Evolutionary conservation across 1,139 yeast species (phyloP), one percentile per base, ranked within the genome.

Genomic region (Pichia sp.): DNA sequence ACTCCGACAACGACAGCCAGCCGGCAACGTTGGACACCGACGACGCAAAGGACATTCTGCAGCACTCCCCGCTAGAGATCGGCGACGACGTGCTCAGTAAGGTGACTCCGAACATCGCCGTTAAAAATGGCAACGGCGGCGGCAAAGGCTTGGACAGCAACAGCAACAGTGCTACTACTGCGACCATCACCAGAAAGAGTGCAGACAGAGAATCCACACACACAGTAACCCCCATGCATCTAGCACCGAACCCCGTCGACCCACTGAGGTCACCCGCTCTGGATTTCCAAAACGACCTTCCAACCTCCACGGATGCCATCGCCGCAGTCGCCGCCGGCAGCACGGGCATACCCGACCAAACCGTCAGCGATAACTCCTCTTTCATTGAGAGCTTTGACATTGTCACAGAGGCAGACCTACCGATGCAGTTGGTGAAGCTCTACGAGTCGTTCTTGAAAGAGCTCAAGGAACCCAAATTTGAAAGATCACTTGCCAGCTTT

Each of bases 381-480:
- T 54, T 40, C 29, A 54, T 56, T 34, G 61, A 58, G 34, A 48
- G 54, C 16, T 62, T 57, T 40, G 60, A 60, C 30, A 46, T 50
- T 4, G 59, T 62, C 8, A 49, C 57, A 7, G 58, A 60, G 49
- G 60, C 62, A 8, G 65, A 63, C 30, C 58, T 77, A 16, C 81
- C 82, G 0, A 53, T 60, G 0, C 76, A 68, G 11, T 58, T 75
- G 16, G 54, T 66, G 4, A 64, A 61, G 36, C 57, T 63, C 44
- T 66, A 79, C 32, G 79, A 77, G 44, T 57, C 63, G 11, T 82
- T 82, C 61, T 67, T 80, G 23, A 69, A 69, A 48, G 81, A 78
- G 52, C 68, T 82, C 42, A 79, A 77, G 60, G 81, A 78, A 59
- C 87, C 87, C 2, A 75, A 76, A 59, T 82, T 81, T 60, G 68